phyloP scores from a whole-genome alignment of 768 basidiomycete species.

The Royoungia palumana region DNA sequence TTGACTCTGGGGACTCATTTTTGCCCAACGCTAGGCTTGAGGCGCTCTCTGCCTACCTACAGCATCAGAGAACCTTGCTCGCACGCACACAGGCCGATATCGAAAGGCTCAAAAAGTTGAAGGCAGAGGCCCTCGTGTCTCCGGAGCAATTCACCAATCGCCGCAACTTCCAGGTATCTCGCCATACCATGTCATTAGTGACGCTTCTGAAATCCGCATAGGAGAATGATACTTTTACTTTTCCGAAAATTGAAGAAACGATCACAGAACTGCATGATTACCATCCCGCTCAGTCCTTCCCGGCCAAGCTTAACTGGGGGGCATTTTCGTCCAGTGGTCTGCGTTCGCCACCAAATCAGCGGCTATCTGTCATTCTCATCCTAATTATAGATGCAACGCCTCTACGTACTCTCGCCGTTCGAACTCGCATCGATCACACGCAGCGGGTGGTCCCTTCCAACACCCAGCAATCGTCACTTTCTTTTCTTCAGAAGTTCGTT shows the following conservation, averaged over 20 bases:
- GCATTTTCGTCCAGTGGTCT: constrained; percentile 55
- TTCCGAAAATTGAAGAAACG: constrained; percentile 25
- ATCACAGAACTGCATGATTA: constrained; percentile 47
- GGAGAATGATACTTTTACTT: constrained; percentile 8
- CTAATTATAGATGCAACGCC: constrained; percentile 48
- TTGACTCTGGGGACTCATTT: neutral
- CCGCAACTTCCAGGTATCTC: constrained; percentile 35
- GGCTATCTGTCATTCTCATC: constrained; percentile 6
- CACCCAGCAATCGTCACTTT: constrained; percentile 44
- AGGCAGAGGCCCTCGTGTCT: constrained; percentile 34
- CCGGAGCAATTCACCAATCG: constrained; percentile 34
- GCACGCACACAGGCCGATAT: constrained; percentile 62
- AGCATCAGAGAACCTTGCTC: constrained; percentile 56
- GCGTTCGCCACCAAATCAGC: constrained; percentile 11
- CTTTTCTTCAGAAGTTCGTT: constrained; percentile 57
- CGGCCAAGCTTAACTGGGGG: constrained; percentile 59
- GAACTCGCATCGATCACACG: constrained; percentile 35
- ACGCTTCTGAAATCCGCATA: constrained; percentile 8
- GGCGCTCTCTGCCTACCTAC: constrained; percentile 65
- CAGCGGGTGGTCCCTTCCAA: constrained; percentile 38
- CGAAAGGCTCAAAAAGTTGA: constrained; percentile 48
- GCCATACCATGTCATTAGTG: constrained; percentile 18
- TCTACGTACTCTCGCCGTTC: constrained; percentile 45
- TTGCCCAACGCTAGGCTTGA: constrained; percentile 32
- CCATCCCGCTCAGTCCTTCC: constrained; percentile 37